Base-by-base conservation (phyloP, 768 basidiomycete genomes). In the Suillus discolor region DNA sequence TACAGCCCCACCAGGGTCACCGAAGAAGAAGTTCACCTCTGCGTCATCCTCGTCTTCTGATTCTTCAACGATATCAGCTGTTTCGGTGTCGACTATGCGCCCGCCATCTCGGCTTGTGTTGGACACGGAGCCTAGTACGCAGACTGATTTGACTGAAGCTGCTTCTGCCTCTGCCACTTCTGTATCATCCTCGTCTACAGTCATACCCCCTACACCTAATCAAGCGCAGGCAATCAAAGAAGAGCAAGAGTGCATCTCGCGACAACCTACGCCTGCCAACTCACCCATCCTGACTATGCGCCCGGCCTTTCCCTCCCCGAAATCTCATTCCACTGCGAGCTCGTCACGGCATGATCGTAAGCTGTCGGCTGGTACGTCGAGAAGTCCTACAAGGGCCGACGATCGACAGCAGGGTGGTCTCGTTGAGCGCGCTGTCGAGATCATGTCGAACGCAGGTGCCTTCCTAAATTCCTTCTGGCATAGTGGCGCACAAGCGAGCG, bases 381-480 rank as follows among this genome's bases (percentile, higher is more conserved):
- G 67, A 28, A 77, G 75, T 64, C 75, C 75, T 25, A 66, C 61
- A 6, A 71, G 75, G 70, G 55, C 74, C 72, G 71, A 74, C 20
- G 73, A 76, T 45, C 75, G 75, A 66, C 75, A 73, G 23, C 75
- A 73, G 34, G 65, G 65, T 25, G 82, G 79, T 6, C 77, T 89
- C 25, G 85, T 85, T 28, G 84, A 85, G 18, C 80, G 86, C 57
- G 88, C 93, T 28, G 91, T 89, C 23, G 92, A 90, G 62, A 91
- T 96, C 47, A 90, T 95, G 65, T 89, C 86, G 53, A 88, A 84
- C 61, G 94, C 94, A 2, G 89, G 92, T 23, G 91, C 91, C 53
- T 88, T 90, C 70, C 72, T 95, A 23, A 91, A 92, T 25, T 79
- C 83, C 25, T 78, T 89, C 66, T 89, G 87, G 87, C 77, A 78